Percentiles rank a stretch among this genome's conserved stretches.
Conservation (phyloP, 257 asterid species). For the Solanum chmielewskii region DNA sequence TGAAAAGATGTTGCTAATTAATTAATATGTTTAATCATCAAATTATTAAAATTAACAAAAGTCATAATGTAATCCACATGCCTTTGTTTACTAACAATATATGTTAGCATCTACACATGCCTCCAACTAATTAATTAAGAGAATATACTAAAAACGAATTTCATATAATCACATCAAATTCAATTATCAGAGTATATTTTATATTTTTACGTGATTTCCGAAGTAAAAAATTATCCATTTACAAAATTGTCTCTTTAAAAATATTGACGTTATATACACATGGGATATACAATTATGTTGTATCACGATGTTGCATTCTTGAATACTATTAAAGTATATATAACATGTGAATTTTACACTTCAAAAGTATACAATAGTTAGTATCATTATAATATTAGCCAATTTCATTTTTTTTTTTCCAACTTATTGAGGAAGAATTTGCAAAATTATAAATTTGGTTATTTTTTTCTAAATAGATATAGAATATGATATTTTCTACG, state of each 20-base stretch:
- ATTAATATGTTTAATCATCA: conserved; percentile 9
- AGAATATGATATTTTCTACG: neutral
- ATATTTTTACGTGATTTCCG: neutral
- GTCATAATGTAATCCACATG: conserved; percentile 4
- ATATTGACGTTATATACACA: neutral
- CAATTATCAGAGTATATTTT: no score
- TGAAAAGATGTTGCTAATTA: conserved; percentile 14
- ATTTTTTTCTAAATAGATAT: no score
- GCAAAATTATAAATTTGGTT: neutral
- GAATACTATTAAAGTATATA: neutral
- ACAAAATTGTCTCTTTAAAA: neutral
- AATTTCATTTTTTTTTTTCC: neutral
- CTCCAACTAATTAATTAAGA: neutral
- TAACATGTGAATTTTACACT: neutral
- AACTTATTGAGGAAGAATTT: neutral
- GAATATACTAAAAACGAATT: neutral
- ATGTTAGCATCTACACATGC: neutral
- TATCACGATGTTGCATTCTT: neutral
- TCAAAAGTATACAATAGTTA: neutral
- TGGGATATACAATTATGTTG: neutral
- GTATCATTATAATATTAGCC: neutral
- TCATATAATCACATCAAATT: no score
- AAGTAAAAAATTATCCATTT: neutral
- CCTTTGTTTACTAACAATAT: neutral
- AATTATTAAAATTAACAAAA: neutral